phyloP scores from a whole-genome alignment of 2,329 filamentous ascomycete genomes.

The Colletotrichum sp. region DNA sequence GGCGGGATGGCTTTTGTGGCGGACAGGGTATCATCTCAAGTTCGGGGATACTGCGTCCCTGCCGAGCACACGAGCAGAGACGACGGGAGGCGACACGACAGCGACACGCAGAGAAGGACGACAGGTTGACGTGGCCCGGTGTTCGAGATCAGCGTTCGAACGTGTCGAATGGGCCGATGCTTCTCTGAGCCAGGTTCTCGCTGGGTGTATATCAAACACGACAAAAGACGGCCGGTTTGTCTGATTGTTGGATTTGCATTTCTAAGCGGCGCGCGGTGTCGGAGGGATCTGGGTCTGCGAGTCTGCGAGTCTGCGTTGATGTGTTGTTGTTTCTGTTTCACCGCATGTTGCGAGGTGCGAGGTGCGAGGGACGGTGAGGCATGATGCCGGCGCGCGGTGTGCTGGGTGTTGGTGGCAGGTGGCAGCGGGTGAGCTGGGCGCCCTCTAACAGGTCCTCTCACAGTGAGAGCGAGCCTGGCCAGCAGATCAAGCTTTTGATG shows the following conservation, averaged over 20 bases:
- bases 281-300: neutral
- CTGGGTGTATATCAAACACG: neutral
- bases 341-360: constrained; percentile 3
- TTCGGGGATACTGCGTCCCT: neutral
- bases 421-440: neutral
- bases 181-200: neutral
- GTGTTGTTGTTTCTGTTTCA: constrained; percentile 9
- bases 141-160: neutral
- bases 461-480: neutral
- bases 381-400: neutral
- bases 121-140: neutral
- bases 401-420: neutral
- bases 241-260: neutral
- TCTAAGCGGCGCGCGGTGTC: neutral
- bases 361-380: neutral
- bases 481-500: neutral
- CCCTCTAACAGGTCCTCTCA: neutral
- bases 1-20: neutral
- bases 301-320: neutral
- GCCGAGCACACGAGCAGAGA: neutral
- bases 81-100: neutral
- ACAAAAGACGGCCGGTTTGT: neutral
- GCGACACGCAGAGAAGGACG: neutral
- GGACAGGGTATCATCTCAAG: neutral
- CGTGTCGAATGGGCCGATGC: neutral